Evolutionary conservation across 495 filamentous ascomycete species (phyloP).

Genomic region (Aspergillus conjunctus): DNA sequence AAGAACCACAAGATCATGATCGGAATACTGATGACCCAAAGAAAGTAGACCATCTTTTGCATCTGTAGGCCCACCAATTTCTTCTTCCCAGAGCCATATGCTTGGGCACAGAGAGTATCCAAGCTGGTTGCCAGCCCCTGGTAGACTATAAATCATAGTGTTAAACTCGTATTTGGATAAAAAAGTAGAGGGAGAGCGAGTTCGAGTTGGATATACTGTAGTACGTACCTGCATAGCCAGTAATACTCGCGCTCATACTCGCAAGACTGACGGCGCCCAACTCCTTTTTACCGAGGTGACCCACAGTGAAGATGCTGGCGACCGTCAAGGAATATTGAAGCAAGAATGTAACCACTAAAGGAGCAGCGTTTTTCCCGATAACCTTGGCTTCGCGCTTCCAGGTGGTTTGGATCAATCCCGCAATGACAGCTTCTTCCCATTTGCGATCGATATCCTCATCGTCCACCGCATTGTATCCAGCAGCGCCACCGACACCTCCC

Average conservation of each 20-base stretch:
- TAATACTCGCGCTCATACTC: slow-evolving; percentile 72
- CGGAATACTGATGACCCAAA: slow-evolving; percentile 64
- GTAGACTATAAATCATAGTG: slow-evolving; percentile 44
- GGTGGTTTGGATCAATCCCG: slow-evolving; percentile 75
- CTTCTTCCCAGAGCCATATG: slow-evolving; percentile 71
- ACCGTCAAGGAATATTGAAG: slow-evolving; percentile 76
- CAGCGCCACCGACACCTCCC: slow-evolving; percentile 9
- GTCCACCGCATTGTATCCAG: slow-evolving; percentile 35
- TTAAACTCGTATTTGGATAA: neutral
- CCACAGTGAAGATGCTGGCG: slow-evolving; percentile 68
- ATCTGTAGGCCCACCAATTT: slow-evolving; percentile 71
- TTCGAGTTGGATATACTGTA: neutral
- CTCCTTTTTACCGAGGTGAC: slow-evolving; percentile 64
- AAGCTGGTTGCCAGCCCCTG: slow-evolving; percentile 73
- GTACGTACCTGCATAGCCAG: slow-evolving; percentile 58
- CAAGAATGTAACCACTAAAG: slow-evolving; percentile 70
- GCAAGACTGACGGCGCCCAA: slow-evolving; percentile 67
- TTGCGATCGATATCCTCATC: slow-evolving; percentile 54
- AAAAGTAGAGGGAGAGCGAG: neutral
- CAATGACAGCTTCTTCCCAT: slow-evolving; percentile 78
- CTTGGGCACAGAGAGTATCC: slow-evolving; percentile 76
- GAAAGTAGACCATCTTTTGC: slow-evolving; percentile 68
- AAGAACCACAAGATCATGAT: slow-evolving; percentile 66
- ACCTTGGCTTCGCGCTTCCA: slow-evolving; percentile 81
- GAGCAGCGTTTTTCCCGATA: slow-evolving; percentile 61